Conservation (phyloP, 164 flowering plant species). For the Aristolochia fimbriata region DNA sequence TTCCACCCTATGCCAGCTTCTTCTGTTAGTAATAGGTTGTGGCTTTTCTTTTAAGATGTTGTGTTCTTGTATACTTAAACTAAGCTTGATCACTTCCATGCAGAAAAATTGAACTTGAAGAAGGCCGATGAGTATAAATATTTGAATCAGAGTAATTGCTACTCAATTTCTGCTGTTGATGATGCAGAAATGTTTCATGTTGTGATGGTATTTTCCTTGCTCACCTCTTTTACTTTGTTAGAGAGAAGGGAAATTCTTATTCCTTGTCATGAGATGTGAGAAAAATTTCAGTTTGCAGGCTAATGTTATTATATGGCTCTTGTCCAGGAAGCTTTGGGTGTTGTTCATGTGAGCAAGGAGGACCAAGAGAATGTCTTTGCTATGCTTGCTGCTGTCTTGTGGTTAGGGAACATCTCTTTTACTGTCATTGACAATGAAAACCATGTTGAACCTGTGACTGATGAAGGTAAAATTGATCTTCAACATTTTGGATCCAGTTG, state of each 20-base stretch:
- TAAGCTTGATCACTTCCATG: too few relatives aligned
- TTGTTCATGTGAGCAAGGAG: constrained; percentile 84
- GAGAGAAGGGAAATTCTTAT: background rate
- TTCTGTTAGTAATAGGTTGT: background rate
- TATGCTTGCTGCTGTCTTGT: constrained; percentile 92
- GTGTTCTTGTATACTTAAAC: background rate
- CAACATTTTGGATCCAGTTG: too few relatives aligned
- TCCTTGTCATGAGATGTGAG: background rate
- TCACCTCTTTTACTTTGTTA: background rate
- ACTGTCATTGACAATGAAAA: constrained; percentile 81
- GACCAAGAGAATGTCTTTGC: constrained; percentile 88
- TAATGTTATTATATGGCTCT: background rate
- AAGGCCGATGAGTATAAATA: constrained; percentile 69
- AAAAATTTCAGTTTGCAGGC: background rate
- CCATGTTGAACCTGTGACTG: constrained; percentile 77
- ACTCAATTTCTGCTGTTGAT: constrained; percentile 67
- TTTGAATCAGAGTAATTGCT: constrained; percentile 78
- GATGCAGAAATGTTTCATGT: constrained; percentile 74
- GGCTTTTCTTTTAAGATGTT: background rate
- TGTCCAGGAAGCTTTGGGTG: constrained; percentile 84
- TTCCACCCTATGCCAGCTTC: background rate
- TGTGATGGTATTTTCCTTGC: constrained; percentile 43
- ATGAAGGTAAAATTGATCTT: constrained; percentile 56
- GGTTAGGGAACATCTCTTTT: constrained; percentile 93
- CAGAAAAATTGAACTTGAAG: constrained; percentile 80